Evolutionary conservation across 2,329 filamentous ascomycete genomes (phyloP), one percentile per base, ranked within the genome.

Genomic region (Diaporthe destruens): DNA sequence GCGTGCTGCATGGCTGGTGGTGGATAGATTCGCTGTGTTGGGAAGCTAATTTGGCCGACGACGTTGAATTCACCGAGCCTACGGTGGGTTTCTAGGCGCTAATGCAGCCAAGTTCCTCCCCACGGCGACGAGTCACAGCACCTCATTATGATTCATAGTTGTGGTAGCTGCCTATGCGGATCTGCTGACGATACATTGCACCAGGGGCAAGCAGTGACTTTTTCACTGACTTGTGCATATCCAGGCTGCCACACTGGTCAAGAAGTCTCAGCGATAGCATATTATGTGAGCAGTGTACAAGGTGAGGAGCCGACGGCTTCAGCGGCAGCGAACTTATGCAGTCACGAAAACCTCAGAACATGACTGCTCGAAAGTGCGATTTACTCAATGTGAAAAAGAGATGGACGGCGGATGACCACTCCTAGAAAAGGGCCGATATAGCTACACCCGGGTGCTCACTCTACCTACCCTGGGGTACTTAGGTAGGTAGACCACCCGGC

Each of bases 41-140:
- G 59, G 59, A 65, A 34, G 59, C 20, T 25, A 20, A 4, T 6
- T 34, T n/a, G 42, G 42, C 39, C 29, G 20, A 44, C 16, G 14
- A 25, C 6, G 57, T 44, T 44, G 23, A 6, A 32, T 61, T 47
- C 29, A 39, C 57, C 47, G 39, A 42, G 42, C 42, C 6, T 18
- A 11, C 18, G 29, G 12, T 49, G 25, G 29, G 11, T 36, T 51
- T 4, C 29, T 36, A 6, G 56, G 39, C 57, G 57, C 57, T 61
- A 61, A 61, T 14, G 39, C 39, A 18, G 39, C 36, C 34, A 23
- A 25, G 11, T 12, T 34, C 25, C 42, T 36, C 25, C 2, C 2
- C 44, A 16, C 61, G 61, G 61, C 61, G 44, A 51, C 6, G 61
- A 65, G 61, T 65, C 61, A 65, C n/a, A 25, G 44, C 29, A n/a